A percentile compares a stretch with the other conserved stretches of the same genome.
Evolutionary conservation across 1,139 yeast species (phyloP).

Genomic region (Arxiozyma slooffiae): DNA sequence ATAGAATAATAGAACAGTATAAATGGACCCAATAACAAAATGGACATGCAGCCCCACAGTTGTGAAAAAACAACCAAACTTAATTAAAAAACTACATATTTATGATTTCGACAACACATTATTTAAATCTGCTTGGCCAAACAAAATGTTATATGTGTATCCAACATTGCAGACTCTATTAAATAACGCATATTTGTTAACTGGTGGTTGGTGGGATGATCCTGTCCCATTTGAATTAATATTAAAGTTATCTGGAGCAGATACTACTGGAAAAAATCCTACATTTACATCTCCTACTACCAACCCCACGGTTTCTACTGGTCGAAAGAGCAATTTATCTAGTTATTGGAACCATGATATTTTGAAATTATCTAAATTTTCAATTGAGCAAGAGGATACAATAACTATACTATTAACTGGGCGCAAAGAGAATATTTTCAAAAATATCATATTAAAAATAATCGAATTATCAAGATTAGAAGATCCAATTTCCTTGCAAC

Average conservation of each 20-base stretch:
- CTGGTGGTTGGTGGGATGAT: slow-evolving; percentile 43
- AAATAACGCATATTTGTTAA: slow-evolving; percentile 16
- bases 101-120: slow-evolving; percentile 43
- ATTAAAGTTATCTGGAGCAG: slow-evolving; percentile 17
- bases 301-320: no score
- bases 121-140: slow-evolving; percentile 38
- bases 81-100: slow-evolving; percentile 31
- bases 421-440: slow-evolving; percentile 22
- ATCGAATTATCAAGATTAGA: background rate
- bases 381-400: slow-evolving; percentile 30
- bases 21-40: slow-evolving; percentile 8
- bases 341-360: slow-evolving; percentile 37
- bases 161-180: slow-evolving; percentile 13
- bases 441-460: slow-evolving; percentile 5
- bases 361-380: slow-evolving; percentile 29
- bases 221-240: slow-evolving; percentile 30
- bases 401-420: slow-evolving; percentile 38
- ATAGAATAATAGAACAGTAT: background rate
- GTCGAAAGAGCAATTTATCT: slow-evolving; percentile 10
- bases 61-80: slow-evolving; percentile 11
- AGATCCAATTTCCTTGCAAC: background rate
- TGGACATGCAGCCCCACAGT: slow-evolving; percentile 23
- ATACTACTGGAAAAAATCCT: no score
- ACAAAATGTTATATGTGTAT: slow-evolving; percentile 31
- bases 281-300: background rate